Percentiles rank a stretch among this genome's conserved stretches.
Conservation (phyloP, 495 filamentous ascomycete species). For the Acidomyces sp. region DNA sequence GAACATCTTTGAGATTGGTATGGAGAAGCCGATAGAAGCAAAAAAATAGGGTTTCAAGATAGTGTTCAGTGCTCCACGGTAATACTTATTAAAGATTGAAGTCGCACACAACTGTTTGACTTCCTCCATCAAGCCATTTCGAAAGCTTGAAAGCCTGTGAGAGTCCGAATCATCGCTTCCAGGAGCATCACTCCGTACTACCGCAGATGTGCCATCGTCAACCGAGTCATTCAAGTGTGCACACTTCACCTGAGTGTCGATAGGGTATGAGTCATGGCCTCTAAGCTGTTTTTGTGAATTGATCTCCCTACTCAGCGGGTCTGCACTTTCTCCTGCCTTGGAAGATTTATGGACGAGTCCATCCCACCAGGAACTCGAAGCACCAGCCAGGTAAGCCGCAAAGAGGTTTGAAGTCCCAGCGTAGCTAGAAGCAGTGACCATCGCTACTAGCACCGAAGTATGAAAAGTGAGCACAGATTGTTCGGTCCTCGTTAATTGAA, state of each 20-base stretch:
- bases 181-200: background rate
- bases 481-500: conserved; percentile 18
- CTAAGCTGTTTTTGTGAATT: background rate
- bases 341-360: too few species aligned
- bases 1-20: conserved; percentile 64
- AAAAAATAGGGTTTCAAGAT: conserved; percentile 69
- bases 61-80: conserved; percentile 34
- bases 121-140: background rate
- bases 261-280: too few species aligned
- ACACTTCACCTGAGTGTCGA: too few species aligned
- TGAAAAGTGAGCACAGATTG: conserved; percentile 16
- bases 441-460: conserved; percentile 36
- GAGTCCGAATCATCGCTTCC: background rate
- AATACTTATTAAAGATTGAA: conserved; percentile 45
- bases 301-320: background rate
- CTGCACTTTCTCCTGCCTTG: too few species aligned
- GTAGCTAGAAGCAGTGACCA: conserved; percentile 46
- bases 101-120: conserved; percentile 16
- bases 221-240: too few species aligned
- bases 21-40: conserved; percentile 66
- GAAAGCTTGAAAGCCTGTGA: too few species aligned
- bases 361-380: conserved; percentile 44
- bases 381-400: conserved; percentile 56
- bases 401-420: conserved; percentile 59
- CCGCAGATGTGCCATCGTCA: background rate